Conservation (phyloP, 2,329 filamentous ascomycete genomes). For the Stachybotrys chartarum region DNA sequence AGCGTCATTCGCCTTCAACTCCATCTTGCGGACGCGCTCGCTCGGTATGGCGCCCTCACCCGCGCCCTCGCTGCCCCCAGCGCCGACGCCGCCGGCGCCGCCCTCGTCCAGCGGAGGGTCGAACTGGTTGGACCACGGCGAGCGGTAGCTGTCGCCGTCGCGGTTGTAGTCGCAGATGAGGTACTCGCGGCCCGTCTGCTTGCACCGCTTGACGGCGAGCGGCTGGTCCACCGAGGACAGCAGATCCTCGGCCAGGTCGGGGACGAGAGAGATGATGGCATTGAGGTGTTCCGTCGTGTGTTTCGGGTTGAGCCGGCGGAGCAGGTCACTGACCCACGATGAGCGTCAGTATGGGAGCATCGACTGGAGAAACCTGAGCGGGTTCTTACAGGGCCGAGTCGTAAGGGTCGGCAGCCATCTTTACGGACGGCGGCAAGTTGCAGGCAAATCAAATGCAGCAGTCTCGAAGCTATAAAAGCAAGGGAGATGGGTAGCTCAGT, state of each 20-base stretch:
- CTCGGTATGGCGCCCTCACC: slow-evolving; percentile 81
- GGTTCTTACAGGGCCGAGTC: slow-evolving; percentile 66
- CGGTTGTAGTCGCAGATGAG: slow-evolving; percentile 99
- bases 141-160: slow-evolving; percentile 94
- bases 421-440: slow-evolving; percentile 6
- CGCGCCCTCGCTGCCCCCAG: slow-evolving; percentile 49
- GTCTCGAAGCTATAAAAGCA: too few relatives aligned
- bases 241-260: slow-evolving; percentile 92
- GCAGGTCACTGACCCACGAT: slow-evolving; percentile 66
- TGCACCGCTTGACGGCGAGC: slow-evolving; percentile 77
- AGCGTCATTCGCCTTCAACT: slow-evolving; percentile 87
- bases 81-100: slow-evolving; percentile 44
- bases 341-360: slow-evolving; percentile 1
- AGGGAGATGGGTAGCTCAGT: too few relatives aligned
- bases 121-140: slow-evolving; percentile 98
- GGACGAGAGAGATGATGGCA: slow-evolving; percentile 79
- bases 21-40: slow-evolving; percentile 87
- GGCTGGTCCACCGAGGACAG: slow-evolving; percentile 97
- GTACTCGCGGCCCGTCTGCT: slow-evolving; percentile 87
- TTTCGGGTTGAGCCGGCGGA: slow-evolving; percentile 93
- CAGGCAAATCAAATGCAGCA: neutral
- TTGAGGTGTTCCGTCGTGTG: slow-evolving; percentile 83
- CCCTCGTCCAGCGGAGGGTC: slow-evolving; percentile 75
- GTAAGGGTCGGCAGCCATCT: slow-evolving; percentile 56
- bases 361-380: slow-evolving; percentile 1